A percentile compares a stretch with the other conserved stretches of the same genome.
Evolutionary conservation across 2,329 filamentous ascomycete species (phyloP).

Genomic region (Ilyonectria robusta): DNA sequence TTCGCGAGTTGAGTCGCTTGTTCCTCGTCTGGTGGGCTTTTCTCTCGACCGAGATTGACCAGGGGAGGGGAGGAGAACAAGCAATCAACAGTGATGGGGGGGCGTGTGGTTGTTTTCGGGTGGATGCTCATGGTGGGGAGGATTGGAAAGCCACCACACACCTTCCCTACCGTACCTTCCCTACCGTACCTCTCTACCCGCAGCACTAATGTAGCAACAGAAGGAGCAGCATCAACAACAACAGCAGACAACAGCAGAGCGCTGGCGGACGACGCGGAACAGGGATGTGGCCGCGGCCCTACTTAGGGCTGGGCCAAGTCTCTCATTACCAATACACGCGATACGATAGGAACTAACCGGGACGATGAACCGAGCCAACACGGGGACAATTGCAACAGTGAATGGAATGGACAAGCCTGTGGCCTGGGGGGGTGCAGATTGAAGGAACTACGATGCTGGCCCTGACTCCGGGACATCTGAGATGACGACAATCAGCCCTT

Average conservation of each 20-base stretch:
- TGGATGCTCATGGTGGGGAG: constrained; percentile 26
- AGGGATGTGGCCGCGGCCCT: not conserved
- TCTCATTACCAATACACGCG: constrained; percentile 11
- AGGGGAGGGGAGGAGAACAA: not conserved
- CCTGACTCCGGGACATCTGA: constrained; percentile 9
- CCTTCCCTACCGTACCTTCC: not conserved
- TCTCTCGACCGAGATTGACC: constrained; percentile 1
- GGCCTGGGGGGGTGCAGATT: constrained; percentile 11
- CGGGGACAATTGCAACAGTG: not conserved
- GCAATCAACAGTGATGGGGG: constrained; percentile 6
- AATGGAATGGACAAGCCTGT: not conserved
- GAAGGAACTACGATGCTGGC: constrained; percentile 1
- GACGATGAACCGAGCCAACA: not conserved
- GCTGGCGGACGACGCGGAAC: not conserved
- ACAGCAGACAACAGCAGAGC: not conserved
- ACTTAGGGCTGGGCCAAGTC: not conserved
- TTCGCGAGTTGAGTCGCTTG: not conserved
- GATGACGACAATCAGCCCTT: constrained; percentile 19
- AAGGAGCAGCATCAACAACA: not conserved
- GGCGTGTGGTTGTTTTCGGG: constrained; percentile 16
- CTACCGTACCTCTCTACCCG: constrained; percentile 12
- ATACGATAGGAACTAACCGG: constrained; percentile 12
- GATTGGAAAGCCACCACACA: constrained; percentile 21
- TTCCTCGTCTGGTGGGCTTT: not conserved
- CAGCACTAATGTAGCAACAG: constrained; percentile 11